Evolutionary conservation across 805 yeast genomes (phyloP), one percentile per base, ranked within the genome.

Genomic region (Isabelozyma rhagii): DNA sequence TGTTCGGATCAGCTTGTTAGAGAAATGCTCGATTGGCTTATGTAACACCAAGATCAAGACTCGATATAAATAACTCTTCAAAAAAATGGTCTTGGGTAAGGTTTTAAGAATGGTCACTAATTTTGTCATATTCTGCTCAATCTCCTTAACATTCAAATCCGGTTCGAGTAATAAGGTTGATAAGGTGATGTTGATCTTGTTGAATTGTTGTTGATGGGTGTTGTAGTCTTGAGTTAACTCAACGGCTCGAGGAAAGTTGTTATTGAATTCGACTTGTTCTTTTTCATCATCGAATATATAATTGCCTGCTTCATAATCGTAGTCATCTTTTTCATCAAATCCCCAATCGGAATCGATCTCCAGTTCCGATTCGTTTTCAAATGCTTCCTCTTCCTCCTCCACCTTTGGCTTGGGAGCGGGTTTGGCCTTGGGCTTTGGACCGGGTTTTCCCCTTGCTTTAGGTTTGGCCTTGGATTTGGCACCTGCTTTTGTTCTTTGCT

Each of bases 261-360:
- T 46, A 14, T 50, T 53, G 39, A 70, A 66, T 36, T 57, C 43
- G 4, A 43, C 49, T 52, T 74, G 76, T 25, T 69, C 67, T 25
- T 55, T 47, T 42, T 59, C 62, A 36, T 63, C 56, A 9, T 70
- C 73, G 51, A 63, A 74, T 3, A 74, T 68, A 53, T 62, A 72
- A 55, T 73, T 65, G 2, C 72, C 73, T 28, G 47, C 47, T 15
- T 60, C 50, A 17, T 45, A 48, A 44, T 61, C 58, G 47, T 58
- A 68, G 4, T 51, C 58, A 11, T 59, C 49, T n/a, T 68, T 61
- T n/a, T 68, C 74, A 11, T 71, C 77, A 13, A 73, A 50, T 6
- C 79, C 79, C 79, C 79, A 74, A 59, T 74, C 79, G 7, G 72
- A 60, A 47, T 69, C 71, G 41, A 68, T 63, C 17, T 60, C 65